These are phyloP conservation scores for Coemansia sp. DNA, from an alignment of 192 early-diverging fungal species.

Conservation along the genomic window DNA sequence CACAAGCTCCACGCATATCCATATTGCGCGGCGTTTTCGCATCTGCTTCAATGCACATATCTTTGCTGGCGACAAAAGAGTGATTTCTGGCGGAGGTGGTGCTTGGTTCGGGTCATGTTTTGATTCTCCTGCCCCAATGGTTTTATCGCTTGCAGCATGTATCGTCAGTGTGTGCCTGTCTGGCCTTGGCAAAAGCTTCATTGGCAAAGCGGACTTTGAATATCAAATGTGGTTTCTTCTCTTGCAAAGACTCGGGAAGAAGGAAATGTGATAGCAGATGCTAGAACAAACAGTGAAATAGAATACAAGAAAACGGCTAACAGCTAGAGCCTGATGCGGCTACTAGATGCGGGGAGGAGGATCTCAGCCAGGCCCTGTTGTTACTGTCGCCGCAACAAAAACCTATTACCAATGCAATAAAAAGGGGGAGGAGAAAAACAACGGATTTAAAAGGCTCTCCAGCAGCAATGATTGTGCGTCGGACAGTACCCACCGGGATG, in stretches of 20 bases:
- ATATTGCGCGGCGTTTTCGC: slow-evolving; percentile 23
- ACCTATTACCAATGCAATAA: too few relatives aligned
- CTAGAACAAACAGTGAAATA: too few relatives aligned
- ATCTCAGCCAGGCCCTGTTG: too few relatives aligned
- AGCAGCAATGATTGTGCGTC: too few relatives aligned
- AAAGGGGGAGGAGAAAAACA: too few relatives aligned
- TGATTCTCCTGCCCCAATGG: neutral
- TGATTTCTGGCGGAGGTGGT: neutral
- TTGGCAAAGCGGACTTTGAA: neutral
- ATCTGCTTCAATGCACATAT: slow-evolving; percentile 19
- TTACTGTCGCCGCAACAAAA: too few relatives aligned
- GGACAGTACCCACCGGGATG: too few relatives aligned
- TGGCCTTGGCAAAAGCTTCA: neutral
- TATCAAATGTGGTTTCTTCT: neutral
- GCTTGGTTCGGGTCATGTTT: neutral
- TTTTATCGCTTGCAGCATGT: neutral
- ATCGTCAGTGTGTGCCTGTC: neutral
- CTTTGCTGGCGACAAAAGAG: slow-evolving; percentile 26
- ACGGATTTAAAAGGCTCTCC: too few relatives aligned
- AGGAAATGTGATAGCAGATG: too few relatives aligned
- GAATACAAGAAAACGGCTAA: too few relatives aligned
- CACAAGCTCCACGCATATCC: slow-evolving; percentile 32
- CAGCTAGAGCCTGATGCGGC: too few relatives aligned
- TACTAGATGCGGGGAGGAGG: too few relatives aligned
- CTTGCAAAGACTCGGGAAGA: neutral